A percentile compares a stretch with the other conserved stretches of the same genome.
phyloP scores from a whole-genome alignment of 2,329 filamentous ascomycete species.

The Stachybotrys chartarum region DNA sequence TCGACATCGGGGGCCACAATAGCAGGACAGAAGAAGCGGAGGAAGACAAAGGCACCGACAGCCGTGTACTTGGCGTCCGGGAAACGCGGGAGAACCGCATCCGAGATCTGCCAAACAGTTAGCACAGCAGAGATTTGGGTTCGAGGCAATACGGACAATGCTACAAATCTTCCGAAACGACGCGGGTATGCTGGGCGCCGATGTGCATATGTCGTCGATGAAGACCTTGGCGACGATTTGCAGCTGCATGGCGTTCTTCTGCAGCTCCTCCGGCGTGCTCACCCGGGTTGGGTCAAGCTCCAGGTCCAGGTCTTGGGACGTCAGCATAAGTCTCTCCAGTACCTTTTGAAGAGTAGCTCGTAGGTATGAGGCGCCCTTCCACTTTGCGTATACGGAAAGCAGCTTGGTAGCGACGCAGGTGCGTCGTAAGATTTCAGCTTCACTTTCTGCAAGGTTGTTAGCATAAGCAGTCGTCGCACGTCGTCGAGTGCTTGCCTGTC shows the following conservation, averaged over 20 bases:
- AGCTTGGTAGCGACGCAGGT: constrained; percentile 68
- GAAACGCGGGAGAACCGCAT: constrained; percentile 56
- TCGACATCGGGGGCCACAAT: constrained; percentile 65
- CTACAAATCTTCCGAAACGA: constrained; percentile 62
- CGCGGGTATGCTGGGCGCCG: constrained; percentile 51
- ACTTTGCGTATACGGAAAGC: constrained; percentile 64
- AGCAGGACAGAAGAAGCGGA: constrained; percentile 66
- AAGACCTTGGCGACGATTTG: constrained; percentile 63
- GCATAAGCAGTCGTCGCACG: not conserved
- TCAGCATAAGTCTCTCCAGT: constrained; percentile 57
- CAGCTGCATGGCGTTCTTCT: constrained; percentile 60
- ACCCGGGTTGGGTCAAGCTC: constrained; percentile 61
- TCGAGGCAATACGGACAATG: constrained; percentile 39
- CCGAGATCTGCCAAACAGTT: constrained; percentile 40
- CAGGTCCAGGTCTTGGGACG: constrained; percentile 59
- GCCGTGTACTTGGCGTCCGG: constrained; percentile 66
- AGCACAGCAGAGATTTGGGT: not conserved
- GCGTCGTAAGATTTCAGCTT: constrained; percentile 59
- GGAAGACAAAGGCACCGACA: constrained; percentile 64
- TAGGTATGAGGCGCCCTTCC: constrained; percentile 60
- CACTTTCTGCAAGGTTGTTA: constrained; percentile 43
- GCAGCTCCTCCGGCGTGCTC: constrained; percentile 51
- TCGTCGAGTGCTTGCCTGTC: constrained; percentile 37
- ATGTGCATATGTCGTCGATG: constrained; percentile 63
- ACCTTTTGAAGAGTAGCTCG: constrained; percentile 60